These are phyloP conservation scores for Pleurotus cornucopiae DNA, from an alignment of 768 basidiomycete species.

Conservation along the genomic window DNA sequence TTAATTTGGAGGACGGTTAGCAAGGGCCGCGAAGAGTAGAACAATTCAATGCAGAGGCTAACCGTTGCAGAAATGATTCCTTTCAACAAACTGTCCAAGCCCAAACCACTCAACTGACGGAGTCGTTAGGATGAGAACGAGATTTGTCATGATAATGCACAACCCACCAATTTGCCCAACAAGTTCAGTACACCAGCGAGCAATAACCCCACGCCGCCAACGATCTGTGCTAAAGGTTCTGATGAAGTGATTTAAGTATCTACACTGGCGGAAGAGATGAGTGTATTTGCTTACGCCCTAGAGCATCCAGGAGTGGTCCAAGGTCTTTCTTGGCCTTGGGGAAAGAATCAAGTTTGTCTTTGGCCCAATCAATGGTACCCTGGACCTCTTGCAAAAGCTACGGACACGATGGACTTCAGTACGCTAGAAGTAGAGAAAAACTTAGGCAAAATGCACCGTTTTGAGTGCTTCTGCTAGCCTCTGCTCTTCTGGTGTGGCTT, in stretches of 20 bases:
- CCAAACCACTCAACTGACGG: conserved; percentile 23
- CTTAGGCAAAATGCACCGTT: conserved; percentile 16
- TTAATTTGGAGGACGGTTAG: background rate
- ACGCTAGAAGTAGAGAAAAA: background rate
- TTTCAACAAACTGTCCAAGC: conserved; percentile 27
- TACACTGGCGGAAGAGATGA: background rate
- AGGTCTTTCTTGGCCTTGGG: conserved; percentile 35
- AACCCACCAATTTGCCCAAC: conserved; percentile 22
- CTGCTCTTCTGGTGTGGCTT: conserved; percentile 32
- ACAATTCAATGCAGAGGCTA: conserved; percentile 1
- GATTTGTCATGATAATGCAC: no score
- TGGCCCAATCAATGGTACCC: conserved; percentile 34
- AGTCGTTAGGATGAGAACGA: background rate
- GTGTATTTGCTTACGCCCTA: conserved; percentile 23
- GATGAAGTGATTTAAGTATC: background rate
- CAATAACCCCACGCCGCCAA: conserved; percentile 31
- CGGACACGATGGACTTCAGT: background rate
- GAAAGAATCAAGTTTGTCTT: conserved; percentile 29
- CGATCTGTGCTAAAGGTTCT: conserved; percentile 34
- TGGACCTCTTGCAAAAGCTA: conserved; percentile 32
- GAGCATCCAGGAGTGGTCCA: conserved; percentile 30
- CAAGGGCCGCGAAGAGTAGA: no score
- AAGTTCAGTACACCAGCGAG: conserved; percentile 32
- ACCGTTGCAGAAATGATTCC: conserved; percentile 28
- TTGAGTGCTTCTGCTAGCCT: conserved; percentile 33